Percentiles rank a stretch among this genome's conserved stretches.
phyloP scores from a whole-genome alignment of 2,329 filamentous ascomycete genomes.

The Fusarium odoratissimum region DNA sequence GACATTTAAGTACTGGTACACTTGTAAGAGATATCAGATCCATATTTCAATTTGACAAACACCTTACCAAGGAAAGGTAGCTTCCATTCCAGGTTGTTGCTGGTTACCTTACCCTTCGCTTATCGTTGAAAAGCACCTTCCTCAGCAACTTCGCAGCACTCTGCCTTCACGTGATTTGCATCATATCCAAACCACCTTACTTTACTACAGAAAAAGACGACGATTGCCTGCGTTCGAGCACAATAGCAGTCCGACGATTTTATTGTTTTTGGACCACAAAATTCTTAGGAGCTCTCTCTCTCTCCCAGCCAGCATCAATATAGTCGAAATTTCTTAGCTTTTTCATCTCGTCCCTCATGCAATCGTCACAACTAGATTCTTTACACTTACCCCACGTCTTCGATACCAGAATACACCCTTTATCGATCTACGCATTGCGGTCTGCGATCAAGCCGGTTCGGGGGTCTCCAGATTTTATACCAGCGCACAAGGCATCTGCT shows the following conservation, averaged over 20 bases:
- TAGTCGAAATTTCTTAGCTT: background rate
- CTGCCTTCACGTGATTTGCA: conserved; percentile 32
- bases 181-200: conserved; percentile 7
- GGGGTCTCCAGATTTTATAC: background rate
- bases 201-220: conserved; percentile 6
- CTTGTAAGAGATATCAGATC: background rate
- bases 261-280: background rate
- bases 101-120: conserved; percentile 1
- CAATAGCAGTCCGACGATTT: conserved; percentile 1
- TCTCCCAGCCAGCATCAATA: background rate
- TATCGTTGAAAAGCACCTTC: background rate
- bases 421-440: conserved; percentile 9
- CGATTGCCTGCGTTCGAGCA: conserved; percentile 18
- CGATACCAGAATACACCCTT: conserved; percentile 26
- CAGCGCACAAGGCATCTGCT: conserved; percentile 1
- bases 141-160: conserved; percentile 2
- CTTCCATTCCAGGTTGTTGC: background rate
- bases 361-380: conserved; percentile 21
- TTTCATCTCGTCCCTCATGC: conserved; percentile 18
- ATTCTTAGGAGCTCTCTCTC: background rate
- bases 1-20: background rate
- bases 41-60: background rate
- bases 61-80: background rate
- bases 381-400: conserved; percentile 31
- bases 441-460: conserved; percentile 5